These are phyloP conservation scores for Phoma herbarum DNA, from an alignment of 2,329 filamentous ascomycete genomes.

Conservation along the genomic window DNA sequence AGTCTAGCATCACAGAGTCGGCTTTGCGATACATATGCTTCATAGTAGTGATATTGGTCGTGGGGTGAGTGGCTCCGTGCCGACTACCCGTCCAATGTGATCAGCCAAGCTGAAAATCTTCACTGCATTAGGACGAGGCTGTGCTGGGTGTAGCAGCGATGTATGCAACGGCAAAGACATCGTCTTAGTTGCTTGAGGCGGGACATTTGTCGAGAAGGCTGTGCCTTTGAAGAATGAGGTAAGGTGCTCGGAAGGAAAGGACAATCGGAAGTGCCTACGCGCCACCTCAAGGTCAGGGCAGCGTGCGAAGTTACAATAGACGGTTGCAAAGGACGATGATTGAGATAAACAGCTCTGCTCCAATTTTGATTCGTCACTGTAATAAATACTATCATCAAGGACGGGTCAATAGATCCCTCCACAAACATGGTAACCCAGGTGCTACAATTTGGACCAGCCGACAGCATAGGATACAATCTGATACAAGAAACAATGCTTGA, in stretches of 20 bases:
- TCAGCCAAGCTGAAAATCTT: slow-evolving; percentile 7
- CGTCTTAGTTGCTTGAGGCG: neutral
- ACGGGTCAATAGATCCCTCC: slow-evolving; percentile 17
- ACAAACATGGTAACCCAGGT: slow-evolving; percentile 24
- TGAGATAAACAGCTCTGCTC: slow-evolving; percentile 20
- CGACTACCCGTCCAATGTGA: slow-evolving; percentile 9
- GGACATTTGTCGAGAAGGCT: too few relatives aligned
- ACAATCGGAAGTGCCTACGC: too few relatives aligned
- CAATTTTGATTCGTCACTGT: slow-evolving; percentile 29
- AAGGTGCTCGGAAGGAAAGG: too few relatives aligned
- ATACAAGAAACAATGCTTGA: slow-evolving; percentile 23
- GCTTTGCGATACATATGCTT: neutral
- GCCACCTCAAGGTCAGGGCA: neutral
- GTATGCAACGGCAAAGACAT: neutral
- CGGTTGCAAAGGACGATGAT: slow-evolving; percentile 1
- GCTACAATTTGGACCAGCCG: slow-evolving; percentile 41
- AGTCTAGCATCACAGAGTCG: neutral
- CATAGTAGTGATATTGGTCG: neutral
- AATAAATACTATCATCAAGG: slow-evolving; percentile 28
- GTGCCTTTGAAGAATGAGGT: too few relatives aligned
- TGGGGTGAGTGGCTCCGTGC: neutral
- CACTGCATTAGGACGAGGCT: neutral
- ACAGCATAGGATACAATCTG: slow-evolving; percentile 28
- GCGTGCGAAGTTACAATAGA: neutral
- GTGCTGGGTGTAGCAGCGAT: slow-evolving; percentile 1